phyloP scores from a whole-genome alignment of 2,329 filamentous ascomycete genomes.

The Penicillium sp. region DNA sequence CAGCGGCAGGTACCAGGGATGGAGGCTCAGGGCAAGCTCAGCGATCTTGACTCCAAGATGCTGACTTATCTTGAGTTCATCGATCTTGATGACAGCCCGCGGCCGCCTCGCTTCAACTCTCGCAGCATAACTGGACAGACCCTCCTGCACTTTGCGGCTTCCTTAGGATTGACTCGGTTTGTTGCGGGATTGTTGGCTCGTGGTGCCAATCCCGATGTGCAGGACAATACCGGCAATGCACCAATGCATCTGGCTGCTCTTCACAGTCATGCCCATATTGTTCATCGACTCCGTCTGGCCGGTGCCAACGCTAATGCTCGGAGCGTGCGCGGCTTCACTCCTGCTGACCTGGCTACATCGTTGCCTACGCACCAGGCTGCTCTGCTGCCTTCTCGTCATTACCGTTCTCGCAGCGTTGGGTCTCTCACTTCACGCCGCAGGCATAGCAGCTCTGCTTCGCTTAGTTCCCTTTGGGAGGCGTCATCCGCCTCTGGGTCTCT shows the following conservation, averaged over 20 bases:
- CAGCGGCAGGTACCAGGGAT: conserved; percentile 47
- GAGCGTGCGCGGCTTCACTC: conserved; percentile 68
- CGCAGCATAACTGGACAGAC: conserved; percentile 69
- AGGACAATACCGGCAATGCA: conserved; percentile 78
- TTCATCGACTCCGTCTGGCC: conserved; percentile 69
- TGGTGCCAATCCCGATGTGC: conserved; percentile 72
- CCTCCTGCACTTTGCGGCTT: conserved; percentile 77
- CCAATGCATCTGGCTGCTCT: conserved; percentile 80
- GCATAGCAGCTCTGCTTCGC: conserved; percentile 64
- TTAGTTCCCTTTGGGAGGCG: conserved; percentile 67
- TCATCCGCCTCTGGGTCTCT: conserved; percentile 48
- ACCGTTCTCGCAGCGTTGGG: conserved; percentile 65
- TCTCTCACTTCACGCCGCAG: conserved; percentile 56
- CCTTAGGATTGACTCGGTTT: conserved; percentile 71
- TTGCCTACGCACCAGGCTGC: conserved; percentile 64
- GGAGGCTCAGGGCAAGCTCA: conserved; percentile 42
- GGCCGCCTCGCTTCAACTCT: conserved; percentile 67
- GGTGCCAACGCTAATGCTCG: conserved; percentile 71
- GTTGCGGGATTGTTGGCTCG: conserved; percentile 74
- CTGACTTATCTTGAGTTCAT: conserved; percentile 75
- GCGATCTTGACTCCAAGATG: conserved; percentile 66
- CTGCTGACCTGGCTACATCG: conserved; percentile 70
- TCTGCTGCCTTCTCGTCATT: conserved; percentile 61
- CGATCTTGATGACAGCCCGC: conserved; percentile 72
- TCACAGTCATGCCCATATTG: conserved; percentile 72